Conservation (phyloP, 345 rosid species). For the Euphorbia pulcherrima region DNA sequence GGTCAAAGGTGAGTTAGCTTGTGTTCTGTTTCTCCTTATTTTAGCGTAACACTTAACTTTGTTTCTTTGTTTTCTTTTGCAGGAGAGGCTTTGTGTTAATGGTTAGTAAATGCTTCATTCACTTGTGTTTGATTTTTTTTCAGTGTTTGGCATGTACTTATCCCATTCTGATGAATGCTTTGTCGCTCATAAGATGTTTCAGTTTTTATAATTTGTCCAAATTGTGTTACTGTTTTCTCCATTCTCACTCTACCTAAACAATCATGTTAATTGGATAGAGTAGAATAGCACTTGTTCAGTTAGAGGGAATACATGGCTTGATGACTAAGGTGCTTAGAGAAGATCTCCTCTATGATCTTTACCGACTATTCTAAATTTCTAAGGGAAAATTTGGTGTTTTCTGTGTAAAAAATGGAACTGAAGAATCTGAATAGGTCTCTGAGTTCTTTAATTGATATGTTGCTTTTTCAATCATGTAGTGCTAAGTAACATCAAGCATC, state of each 20-base stretch:
- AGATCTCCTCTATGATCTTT: neutral
- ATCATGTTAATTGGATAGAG: neutral
- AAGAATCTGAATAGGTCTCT: neutral
- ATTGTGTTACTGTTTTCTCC: neutral
- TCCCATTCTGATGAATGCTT: neutral
- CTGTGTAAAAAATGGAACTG: neutral
- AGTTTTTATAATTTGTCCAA: neutral
- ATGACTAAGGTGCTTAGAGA: neutral
- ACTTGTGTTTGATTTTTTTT: neutral
- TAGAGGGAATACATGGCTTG: no score
- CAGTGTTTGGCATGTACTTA: neutral
- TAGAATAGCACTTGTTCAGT: no score
- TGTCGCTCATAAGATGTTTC: neutral
- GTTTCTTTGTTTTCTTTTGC: conserved; percentile 29
- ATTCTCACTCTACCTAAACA: neutral
- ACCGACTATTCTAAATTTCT: neutral
- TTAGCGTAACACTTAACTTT: conserved; percentile 1
- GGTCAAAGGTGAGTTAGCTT: conserved; percentile 27
- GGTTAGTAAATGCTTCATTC: conserved; percentile 43
- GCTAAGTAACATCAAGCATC: neutral
- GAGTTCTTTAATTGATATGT: neutral
- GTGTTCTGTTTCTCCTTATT: conserved; percentile 12
- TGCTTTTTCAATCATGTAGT: neutral
- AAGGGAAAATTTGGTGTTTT: neutral
- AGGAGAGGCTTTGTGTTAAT: conserved; percentile 43